phyloP scores from a whole-genome alignment of 176 grass and related monocot genomes.

The Cocos nucifera region DNA sequence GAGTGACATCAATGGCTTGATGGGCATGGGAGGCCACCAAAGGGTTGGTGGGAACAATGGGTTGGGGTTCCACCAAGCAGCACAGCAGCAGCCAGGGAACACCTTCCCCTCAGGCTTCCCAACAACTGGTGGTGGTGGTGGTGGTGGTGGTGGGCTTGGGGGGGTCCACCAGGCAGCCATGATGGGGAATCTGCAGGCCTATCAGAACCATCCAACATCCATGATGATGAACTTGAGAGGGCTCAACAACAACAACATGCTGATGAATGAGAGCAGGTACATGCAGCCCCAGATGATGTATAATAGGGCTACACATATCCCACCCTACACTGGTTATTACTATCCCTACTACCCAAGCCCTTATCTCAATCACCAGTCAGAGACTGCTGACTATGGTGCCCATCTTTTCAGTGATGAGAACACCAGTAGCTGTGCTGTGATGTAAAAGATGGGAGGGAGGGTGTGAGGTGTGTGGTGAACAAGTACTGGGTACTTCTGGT shows the following conservation, averaged over 20 bases:
- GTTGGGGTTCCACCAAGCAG: background rate
- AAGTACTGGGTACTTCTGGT: too few relatives aligned
- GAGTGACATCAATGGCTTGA: constrained; percentile 37
- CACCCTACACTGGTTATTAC: constrained; percentile 91
- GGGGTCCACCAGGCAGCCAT: constrained; percentile 41
- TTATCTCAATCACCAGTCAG: constrained; percentile 37
- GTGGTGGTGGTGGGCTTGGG: constrained; percentile 14
- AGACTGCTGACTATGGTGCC: constrained; percentile 48
- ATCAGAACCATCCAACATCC: constrained; percentile 36
- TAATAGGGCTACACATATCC: constrained; percentile 76
- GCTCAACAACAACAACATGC: constrained; percentile 40
- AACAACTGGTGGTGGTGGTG: constrained; percentile 11
- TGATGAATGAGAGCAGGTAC: constrained; percentile 52
- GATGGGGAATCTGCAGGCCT: constrained; percentile 61
- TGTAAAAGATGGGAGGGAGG: constrained; percentile 32
- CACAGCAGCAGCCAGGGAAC: background rate
- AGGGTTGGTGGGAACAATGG: constrained; percentile 9
- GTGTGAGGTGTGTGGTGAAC: too few relatives aligned
- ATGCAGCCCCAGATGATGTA: constrained; percentile 94
- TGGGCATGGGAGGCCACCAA: constrained; percentile 26
- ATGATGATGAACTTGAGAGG: constrained; percentile 62
- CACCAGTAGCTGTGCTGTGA: constrained; percentile 73
- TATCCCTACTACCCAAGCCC: constrained; percentile 33
- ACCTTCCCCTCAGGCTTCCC: constrained; percentile 35
- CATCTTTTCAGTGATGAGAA: constrained; percentile 98